Evolutionary conservation across 257 asterid species (phyloP), one percentile per base, ranked within the genome.

Genomic region (Forsythia suspensa): DNA sequence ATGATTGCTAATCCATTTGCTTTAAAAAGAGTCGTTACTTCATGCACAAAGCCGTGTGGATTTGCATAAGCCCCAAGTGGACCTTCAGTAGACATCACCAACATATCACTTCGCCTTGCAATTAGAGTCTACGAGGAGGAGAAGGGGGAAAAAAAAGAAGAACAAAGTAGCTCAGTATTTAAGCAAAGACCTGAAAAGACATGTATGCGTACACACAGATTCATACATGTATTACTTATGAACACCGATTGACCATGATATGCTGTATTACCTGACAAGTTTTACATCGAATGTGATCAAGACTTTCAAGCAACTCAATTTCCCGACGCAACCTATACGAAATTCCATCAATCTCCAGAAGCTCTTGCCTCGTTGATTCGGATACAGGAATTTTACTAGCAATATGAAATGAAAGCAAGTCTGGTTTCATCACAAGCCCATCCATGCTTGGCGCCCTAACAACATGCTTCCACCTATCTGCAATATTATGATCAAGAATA

Each of bases 321-420:
- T 96, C 98, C 82, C 90, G 88, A 48, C 92, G 96, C 89, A 96
- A 72, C 84, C 99, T 89, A 81, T 96, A 96, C 42, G 96, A 86
- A 76, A 92, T 91, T 73, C 99, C 99, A 85, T 96, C 99, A 78
- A 94, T 96, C 76, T 96, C 99, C 85, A 96, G 87, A 84, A 96
- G 98, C 83, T 96, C 99, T 86, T 96, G 98, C 85, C 98, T 90
- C 1, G 87, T 84, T 6, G 96, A 88, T 86, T 90, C 99, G 41
- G 99, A 96, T 72, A 90, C 84, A 13, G 98, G 99, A 82, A 96
- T 88, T 87, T 92, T 94, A 89, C 99, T 96, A 76, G 96, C 99
- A 81, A 96, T 84, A 73, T 94, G 96, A 84, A 96, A 96, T 67
- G 99, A 94, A 78, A 96, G 97, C 80, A 92, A 91, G 83, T 89